Base-by-base conservation (phyloP, 2,329 filamentous ascomycete genomes). In the Spiromastix sp. region DNA sequence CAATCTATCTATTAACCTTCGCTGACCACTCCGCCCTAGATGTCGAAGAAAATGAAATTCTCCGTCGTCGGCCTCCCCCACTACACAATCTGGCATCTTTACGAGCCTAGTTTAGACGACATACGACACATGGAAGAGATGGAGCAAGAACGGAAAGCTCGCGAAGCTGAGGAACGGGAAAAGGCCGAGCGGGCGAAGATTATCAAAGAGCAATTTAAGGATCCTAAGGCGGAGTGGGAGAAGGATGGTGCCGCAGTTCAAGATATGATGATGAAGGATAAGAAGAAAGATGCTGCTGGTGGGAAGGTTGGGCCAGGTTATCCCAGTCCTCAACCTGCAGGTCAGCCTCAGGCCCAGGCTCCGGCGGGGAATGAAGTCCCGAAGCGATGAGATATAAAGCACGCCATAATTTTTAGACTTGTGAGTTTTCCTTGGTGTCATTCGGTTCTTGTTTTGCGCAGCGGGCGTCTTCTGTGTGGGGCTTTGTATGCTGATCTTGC, bases 21-120 rank as follows among this genome's bases (percentile, higher is more conserved):
- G 26, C 44, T 56, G 43, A 52, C 28, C 7, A 24, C 7, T 19
- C 27, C 26, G n/a, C 11, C 30, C 13, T 42, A 94, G 87, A 98
- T 98, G 91, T 85, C 91, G 11, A 91, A 85, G 60, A 80, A 85
- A 41, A 96, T 98, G 91, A 72, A 82, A 40, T 96, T 85, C 54
- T 94, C 87, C 0, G 91, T 98, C 12, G 82, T 98, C 39, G 91
- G 91, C 20, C 71, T 98, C 30, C 91, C 91, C 5, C 91, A 98
- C 57, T 98, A 98, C 60, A 94, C 86, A 1, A 95, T 98, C 46
- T 98, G 91, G 91, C 91, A 98, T 78, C 70, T 98, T 52, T 98
- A 98, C 66, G 91, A 98, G 61, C 91, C 91, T n/a, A 94, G 85
- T 51, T 84, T 95, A 11, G 91, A 98, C 52, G 91, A 98, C 52